These are phyloP conservation scores for Leccinellum luteum DNA, from an alignment of 768 basidiomycete species.

Conservation along the genomic window DNA sequence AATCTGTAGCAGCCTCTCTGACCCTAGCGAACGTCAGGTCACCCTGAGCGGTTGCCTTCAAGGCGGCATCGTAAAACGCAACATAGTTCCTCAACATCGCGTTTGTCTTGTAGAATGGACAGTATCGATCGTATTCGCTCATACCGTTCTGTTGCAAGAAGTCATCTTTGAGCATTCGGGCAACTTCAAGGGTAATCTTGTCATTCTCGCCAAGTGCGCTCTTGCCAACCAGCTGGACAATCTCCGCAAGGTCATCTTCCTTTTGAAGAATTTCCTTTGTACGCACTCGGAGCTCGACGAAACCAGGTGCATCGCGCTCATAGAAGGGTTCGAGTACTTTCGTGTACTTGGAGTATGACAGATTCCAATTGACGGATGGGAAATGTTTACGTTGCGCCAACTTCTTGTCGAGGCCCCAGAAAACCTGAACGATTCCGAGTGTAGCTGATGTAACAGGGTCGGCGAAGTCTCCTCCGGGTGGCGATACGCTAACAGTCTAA, in stretches of 20 bases:
- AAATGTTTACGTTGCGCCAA: constrained; percentile 99
- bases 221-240: constrained; percentile 99
- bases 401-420: constrained; percentile 99
- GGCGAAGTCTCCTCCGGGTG: constrained; percentile 98
- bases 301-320: constrained; percentile 88
- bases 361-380: constrained; percentile 99
- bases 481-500: constrained; percentile 70
- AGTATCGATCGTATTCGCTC: constrained; percentile 95
- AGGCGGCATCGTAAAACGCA: constrained; percentile 87
- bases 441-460: constrained; percentile 98
- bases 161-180: constrained; percentile 95
- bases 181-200: constrained; percentile 98
- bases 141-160: constrained; percentile 99
- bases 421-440: constrained; percentile 97
- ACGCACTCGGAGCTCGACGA: constrained; percentile 86
- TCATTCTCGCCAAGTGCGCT: constrained; percentile 95
- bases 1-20: constrained; percentile 79
- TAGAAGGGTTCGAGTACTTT: constrained; percentile 93
- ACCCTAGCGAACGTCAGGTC: constrained; percentile 85
- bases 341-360: constrained; percentile 99
- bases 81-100: constrained; percentile 96
- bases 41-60: constrained; percentile 78
- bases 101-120: constrained; percentile 98
- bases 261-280: constrained; percentile 98
- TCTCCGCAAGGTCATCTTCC: constrained; percentile 97